These are phyloP conservation scores for Nothophytophthora sp. DNA, from an alignment of 352 stramenopile genomes.

Conservation along the genomic window DNA sequence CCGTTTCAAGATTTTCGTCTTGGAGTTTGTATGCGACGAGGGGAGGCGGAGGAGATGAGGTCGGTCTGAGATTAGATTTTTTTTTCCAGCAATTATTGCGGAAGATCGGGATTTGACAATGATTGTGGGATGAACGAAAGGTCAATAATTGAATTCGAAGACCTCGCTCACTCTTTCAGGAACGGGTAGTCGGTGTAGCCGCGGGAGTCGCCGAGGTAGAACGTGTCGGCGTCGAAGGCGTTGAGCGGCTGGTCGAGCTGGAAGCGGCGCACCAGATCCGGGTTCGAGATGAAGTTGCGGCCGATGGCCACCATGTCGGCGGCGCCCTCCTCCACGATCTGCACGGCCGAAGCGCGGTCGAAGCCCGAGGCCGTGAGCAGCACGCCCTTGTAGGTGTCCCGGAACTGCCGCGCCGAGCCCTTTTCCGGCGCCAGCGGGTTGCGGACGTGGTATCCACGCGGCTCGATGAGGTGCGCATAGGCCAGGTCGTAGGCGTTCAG, in stretches of 20 bases:
- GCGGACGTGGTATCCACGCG: constrained; percentile 42
- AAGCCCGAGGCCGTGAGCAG: constrained; percentile 65
- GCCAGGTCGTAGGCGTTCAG: constrained; percentile 61
- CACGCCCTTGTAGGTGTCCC: constrained; percentile 60
- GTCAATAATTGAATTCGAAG: not conserved
- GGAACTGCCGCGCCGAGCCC: constrained; percentile 48
- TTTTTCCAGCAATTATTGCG: not conserved
- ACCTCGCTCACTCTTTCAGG: constrained; percentile 27
- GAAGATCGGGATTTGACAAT: no score
- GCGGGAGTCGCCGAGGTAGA: constrained; percentile 41
- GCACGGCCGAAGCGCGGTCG: constrained; percentile 40
- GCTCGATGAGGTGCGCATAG: constrained; percentile 67
- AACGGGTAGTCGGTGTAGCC: constrained; percentile 63
- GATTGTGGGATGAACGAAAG: not conserved
- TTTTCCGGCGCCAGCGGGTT: constrained; percentile 37
- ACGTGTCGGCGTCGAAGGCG: constrained; percentile 44
- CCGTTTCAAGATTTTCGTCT: constrained; percentile 36
- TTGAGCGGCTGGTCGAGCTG: constrained; percentile 41
- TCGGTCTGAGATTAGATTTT: no score
- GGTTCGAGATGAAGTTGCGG: constrained; percentile 76
- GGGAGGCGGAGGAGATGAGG: no score
- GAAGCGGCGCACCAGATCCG: constrained; percentile 66
- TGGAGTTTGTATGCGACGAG: constrained; percentile 11
- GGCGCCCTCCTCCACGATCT: constrained; percentile 48
- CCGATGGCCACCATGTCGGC: constrained; percentile 71